A percentile compares a stretch with the other conserved stretches of the same genome.
Evolutionary conservation across 768 basidiomycete species (phyloP).

Genomic region (Trametes elegans): DNA sequence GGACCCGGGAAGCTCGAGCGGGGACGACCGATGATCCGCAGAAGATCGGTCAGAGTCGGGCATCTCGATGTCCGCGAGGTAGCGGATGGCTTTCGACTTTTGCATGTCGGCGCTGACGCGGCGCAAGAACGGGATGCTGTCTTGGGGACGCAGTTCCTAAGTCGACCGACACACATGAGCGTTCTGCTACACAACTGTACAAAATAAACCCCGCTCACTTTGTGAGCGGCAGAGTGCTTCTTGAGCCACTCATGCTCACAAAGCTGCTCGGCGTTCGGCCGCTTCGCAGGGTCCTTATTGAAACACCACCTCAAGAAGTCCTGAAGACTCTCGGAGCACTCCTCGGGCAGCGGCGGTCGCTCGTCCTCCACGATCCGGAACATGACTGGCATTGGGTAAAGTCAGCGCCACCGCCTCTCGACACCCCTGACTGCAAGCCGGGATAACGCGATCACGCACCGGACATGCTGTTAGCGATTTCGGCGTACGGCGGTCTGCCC

Average conservation of each 20-base stretch:
- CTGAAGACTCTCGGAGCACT: conserved; percentile 68
- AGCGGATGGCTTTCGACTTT: conserved; percentile 62
- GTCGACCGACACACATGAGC: conserved; percentile 1
- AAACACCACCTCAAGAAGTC: conserved; percentile 90
- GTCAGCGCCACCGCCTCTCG: no score
- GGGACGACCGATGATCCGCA: conserved; percentile 34
- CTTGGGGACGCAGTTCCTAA: conserved; percentile 83
- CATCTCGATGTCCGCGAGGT: conserved; percentile 44
- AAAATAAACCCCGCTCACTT: conserved; percentile 45
- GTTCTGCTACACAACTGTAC: conserved; percentile 1
- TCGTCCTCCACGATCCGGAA: conserved; percentile 96
- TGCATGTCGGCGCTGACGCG: conserved; percentile 86
- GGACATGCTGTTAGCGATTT: conserved; percentile 87
- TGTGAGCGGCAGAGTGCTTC: conserved; percentile 72
- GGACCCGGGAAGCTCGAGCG: conserved; percentile 37
- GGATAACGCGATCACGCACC: conserved; percentile 51
- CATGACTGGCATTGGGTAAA: conserved; percentile 60
- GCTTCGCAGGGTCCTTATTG: conserved; percentile 75
- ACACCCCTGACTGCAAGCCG: no score
- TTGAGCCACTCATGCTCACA: conserved; percentile 93
- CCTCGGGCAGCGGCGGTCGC: conserved; percentile 82
- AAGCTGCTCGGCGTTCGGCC: conserved; percentile 83
- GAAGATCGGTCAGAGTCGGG: conserved; percentile 42
- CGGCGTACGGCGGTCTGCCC: conserved; percentile 88
- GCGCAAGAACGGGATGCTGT: conserved; percentile 93